These are phyloP conservation scores for Panicum miliaceum DNA, from an alignment of 176 grass and related monocot species.

Conservation along the genomic window DNA sequence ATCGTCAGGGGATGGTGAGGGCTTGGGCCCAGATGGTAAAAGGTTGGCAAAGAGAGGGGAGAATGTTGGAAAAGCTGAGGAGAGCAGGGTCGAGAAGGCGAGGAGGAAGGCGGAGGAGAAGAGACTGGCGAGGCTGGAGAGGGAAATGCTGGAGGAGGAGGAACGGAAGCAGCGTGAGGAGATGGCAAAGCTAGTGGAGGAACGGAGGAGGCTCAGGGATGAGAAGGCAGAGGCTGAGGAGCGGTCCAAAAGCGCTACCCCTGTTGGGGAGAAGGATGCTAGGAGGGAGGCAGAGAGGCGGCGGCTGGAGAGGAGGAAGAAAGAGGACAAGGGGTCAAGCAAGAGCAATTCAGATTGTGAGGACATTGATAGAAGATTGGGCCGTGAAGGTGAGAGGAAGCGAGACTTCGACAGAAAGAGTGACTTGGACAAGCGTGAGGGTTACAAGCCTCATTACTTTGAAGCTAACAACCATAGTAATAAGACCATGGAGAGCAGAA, in stretches of 20 bases:
- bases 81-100: constrained; percentile 76
- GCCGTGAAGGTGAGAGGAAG: constrained; percentile 62
- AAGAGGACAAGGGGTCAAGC: constrained; percentile 85
- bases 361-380: constrained; percentile 62
- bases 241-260: constrained; percentile 61
- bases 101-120: constrained; percentile 94
- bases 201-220: constrained; percentile 81
- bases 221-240: constrained; percentile 87
- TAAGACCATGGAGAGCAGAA: constrained; percentile 51
- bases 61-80: constrained; percentile 63
- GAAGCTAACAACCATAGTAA: constrained; percentile 52
- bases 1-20: constrained; percentile 43
- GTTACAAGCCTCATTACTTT: constrained; percentile 44
- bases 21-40: constrained; percentile 43
- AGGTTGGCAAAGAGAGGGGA: constrained; percentile 62
- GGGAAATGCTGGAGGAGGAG: constrained; percentile 93
- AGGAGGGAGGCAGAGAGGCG: constrained; percentile 64
- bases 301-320: constrained; percentile 78
- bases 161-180: constrained; percentile 96
- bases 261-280: constrained; percentile 74
- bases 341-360: constrained; percentile 94
- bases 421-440: constrained; percentile 58
- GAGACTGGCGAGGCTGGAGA: constrained; percentile 81
- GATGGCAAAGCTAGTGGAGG: constrained; percentile 84
- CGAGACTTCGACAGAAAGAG: constrained; percentile 62